Conservation (phyloP, 75 land plant genomes). For the Pinus albicaulis region DNA sequence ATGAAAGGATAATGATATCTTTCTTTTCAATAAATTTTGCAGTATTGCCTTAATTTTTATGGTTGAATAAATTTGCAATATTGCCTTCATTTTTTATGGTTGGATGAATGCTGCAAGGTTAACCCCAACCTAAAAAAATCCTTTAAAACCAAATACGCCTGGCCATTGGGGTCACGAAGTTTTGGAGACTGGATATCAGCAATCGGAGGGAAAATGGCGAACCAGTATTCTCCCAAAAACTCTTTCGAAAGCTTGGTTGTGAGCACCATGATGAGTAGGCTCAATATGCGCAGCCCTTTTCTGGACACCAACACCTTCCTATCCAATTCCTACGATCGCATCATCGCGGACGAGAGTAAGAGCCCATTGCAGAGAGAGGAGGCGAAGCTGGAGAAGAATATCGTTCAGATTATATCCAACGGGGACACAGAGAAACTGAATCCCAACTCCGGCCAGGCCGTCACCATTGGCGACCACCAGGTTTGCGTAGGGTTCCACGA, state of each 20-base stretch:
- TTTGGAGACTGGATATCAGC: too few species aligned
- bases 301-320: slow-evolving; percentile 27
- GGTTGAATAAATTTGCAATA: too few species aligned
- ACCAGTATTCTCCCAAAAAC: neutral
- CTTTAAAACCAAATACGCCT: too few species aligned
- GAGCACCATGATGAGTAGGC: slow-evolving; percentile 36
- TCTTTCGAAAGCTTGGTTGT: slow-evolving; percentile 29
- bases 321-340: slow-evolving; percentile 32
- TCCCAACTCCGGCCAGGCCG: slow-evolving; percentile 81
- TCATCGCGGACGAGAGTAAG: slow-evolving; percentile 13
- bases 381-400: slow-evolving; percentile 68
- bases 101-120: too few species aligned
- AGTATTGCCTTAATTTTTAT: too few species aligned
- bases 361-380: slow-evolving; percentile 59
- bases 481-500: slow-evolving; percentile 75
- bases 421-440: slow-evolving; percentile 47
- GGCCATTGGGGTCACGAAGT: too few species aligned
- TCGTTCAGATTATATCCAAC: slow-evolving; percentile 46
- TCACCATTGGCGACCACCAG: slow-evolving; percentile 69
- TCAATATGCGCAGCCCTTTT: slow-evolving; percentile 41
- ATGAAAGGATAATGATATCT: too few species aligned
- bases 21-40: too few species aligned
- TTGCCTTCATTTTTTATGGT: too few species aligned
- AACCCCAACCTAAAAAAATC: too few species aligned
- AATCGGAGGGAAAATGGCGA: neutral